phyloP scores from a whole-genome alignment of 345 rosid genomes.

The Aquilaria sinensis region DNA sequence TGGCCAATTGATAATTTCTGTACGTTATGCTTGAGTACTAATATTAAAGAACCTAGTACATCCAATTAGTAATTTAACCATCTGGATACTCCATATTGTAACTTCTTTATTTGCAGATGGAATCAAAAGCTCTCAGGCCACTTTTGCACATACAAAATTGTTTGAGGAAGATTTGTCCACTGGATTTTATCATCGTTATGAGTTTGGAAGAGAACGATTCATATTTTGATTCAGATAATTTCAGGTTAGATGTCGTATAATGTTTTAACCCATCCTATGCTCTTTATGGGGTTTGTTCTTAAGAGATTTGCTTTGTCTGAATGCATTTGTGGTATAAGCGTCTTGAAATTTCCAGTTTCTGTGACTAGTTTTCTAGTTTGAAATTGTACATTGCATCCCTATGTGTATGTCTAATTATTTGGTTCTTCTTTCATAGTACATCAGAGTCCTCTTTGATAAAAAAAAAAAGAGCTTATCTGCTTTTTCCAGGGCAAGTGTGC shows the following conservation, averaged over 20 bases:
- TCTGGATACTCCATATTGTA: constrained; percentile 1
- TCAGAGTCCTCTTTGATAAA: too few relatives aligned
- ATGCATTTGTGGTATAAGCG: too few relatives aligned
- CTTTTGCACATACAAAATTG: constrained; percentile 35
- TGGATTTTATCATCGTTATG: constrained; percentile 60
- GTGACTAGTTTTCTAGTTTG: too few relatives aligned
- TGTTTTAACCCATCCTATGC: too few relatives aligned
- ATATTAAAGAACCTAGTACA: too few relatives aligned
- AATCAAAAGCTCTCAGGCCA: constrained; percentile 49
- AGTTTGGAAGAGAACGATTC: constrained; percentile 52
- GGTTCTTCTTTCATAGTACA: too few relatives aligned
- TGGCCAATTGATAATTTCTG: not conserved
- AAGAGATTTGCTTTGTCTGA: not conserved
- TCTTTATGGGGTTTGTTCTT: not conserved
- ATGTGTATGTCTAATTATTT: too few relatives aligned
- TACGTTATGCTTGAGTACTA: not conserved
- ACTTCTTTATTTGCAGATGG: constrained; percentile 26
- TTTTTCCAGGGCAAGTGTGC: constrained; percentile 55
- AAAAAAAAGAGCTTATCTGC: too few relatives aligned
- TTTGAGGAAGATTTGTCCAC: constrained; percentile 45
- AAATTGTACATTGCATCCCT: too few relatives aligned
- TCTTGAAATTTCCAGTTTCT: too few relatives aligned
- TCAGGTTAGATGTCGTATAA: constrained; percentile 44
- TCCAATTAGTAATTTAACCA: too few relatives aligned
- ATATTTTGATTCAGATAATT: constrained; percentile 66